These are phyloP conservation scores for Hymenochaete sp. DNA, from an alignment of 1,284 basidiomycete species.

Conservation along the genomic window DNA sequence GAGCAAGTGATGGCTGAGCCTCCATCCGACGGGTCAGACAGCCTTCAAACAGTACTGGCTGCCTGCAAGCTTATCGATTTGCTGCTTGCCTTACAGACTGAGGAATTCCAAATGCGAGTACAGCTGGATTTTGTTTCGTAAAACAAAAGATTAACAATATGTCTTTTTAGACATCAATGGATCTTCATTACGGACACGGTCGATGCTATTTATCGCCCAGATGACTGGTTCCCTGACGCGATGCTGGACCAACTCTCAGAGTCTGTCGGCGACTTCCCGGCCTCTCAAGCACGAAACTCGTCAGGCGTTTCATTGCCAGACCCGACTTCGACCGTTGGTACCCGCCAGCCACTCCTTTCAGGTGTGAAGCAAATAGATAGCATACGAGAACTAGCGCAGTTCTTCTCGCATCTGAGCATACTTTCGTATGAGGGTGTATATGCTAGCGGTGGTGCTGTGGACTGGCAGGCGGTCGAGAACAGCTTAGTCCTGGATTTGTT, in stretches of 20 bases:
- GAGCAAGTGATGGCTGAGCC: constrained; percentile 57
- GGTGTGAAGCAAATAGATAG: constrained; percentile 66
- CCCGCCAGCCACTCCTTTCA: constrained; percentile 68
- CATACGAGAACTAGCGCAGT: constrained; percentile 73
- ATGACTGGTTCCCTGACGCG: constrained; percentile 76
- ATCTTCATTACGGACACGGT: constrained; percentile 97
- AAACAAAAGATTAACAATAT: constrained; percentile 13
- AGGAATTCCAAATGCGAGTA: constrained; percentile 93
- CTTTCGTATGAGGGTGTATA: constrained; percentile 87
- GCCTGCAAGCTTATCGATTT: constrained; percentile 94
- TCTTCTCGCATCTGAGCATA: constrained; percentile 85
- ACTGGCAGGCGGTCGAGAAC: constrained; percentile 82
- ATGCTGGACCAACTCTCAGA: constrained; percentile 91
- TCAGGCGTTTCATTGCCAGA: constrained; percentile 13
- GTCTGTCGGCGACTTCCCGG: constrained; percentile 57
- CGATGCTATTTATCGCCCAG: constrained; percentile 85
- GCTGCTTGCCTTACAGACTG: constrained; percentile 84
- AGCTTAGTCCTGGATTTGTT: constrained; percentile 83
- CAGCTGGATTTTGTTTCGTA: not conserved
- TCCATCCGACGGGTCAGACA: constrained; percentile 73
- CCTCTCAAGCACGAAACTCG: constrained; percentile 32
- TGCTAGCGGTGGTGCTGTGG: constrained; percentile 65
- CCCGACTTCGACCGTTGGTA: constrained; percentile 27
- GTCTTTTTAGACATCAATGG: constrained; percentile 81
- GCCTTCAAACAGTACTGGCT: constrained; percentile 73